A percentile compares a stretch with the other conserved stretches of the same genome.
Conservation (phyloP, 768 basidiomycete species). For the Calocybe gangraenosa region DNA sequence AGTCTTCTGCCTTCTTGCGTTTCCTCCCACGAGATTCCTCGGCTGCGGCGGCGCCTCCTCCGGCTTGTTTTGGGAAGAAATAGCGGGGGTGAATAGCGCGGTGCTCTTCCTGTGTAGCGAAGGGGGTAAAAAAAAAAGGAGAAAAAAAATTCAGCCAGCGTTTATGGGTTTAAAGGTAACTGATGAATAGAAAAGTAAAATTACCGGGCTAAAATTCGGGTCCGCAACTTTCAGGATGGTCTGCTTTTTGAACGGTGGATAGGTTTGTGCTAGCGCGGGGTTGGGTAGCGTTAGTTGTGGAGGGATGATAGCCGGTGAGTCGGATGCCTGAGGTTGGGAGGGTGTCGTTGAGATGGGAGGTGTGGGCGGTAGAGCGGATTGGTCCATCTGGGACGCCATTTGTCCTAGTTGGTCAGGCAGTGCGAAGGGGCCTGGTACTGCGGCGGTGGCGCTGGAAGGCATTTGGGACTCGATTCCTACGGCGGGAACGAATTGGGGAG, state of each 20-base stretch:
- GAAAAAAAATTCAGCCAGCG: conserved; percentile 10
- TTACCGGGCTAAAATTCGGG: conserved; percentile 74
- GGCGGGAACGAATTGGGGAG: conserved; percentile 30
- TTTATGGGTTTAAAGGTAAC: too few species aligned
- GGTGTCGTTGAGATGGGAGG: conserved; percentile 16
- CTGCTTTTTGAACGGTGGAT: conserved; percentile 71
- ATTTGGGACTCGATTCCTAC: conserved; percentile 2
- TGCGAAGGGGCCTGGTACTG: too few species aligned
- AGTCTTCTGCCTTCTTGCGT: conserved; percentile 83
- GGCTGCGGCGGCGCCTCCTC: conserved; percentile 30
- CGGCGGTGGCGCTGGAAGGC: conserved; percentile 6
- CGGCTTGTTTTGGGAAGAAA: conserved; percentile 44
- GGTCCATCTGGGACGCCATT: too few species aligned
- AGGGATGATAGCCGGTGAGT: conserved; percentile 20
- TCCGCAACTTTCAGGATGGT: conserved; percentile 73
- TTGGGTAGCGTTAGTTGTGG: conserved; percentile 47
- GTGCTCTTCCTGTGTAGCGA: conserved; percentile 61
- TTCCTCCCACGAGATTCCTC: conserved; percentile 73
- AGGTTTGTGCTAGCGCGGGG: conserved; percentile 55
- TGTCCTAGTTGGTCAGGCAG: too few species aligned
- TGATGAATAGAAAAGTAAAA: too few species aligned
- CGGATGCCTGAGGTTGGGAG: conserved; percentile 10
- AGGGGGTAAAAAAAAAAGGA: neutral
- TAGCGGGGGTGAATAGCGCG: conserved; percentile 65
- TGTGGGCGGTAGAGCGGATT: conserved; percentile 16